These are phyloP conservation scores for Achaetomiella virescens DNA, from an alignment of 495 filamentous ascomycete genomes.

Conservation along the genomic window DNA sequence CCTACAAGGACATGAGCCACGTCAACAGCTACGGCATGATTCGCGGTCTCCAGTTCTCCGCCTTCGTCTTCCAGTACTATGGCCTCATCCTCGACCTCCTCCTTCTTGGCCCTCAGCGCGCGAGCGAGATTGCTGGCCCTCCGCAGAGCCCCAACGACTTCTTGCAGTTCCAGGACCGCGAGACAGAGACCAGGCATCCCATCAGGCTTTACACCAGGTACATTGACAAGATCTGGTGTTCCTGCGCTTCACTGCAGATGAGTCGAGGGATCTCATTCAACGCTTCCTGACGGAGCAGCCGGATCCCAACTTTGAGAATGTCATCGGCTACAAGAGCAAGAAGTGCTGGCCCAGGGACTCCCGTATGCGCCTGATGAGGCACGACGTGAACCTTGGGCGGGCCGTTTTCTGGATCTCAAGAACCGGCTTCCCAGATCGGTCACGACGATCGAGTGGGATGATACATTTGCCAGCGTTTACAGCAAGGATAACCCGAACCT, in stretches of 20 bases:
- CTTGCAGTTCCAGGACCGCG: constrained; percentile 88
- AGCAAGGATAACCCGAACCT: constrained; percentile 97
- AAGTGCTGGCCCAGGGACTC: constrained; percentile 99
- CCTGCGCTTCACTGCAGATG: constrained; percentile 85
- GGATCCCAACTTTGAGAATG: constrained; percentile 99
- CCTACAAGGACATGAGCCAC: constrained; percentile 99
- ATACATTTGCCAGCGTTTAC: constrained; percentile 98
- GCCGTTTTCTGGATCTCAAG: constrained; percentile 99
- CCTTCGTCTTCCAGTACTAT: constrained; percentile 99
- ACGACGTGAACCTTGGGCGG: constrained; percentile 96
- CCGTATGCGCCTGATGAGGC: constrained; percentile 96
- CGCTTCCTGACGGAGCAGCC: constrained; percentile 97
- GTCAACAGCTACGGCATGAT: constrained; percentile 99
- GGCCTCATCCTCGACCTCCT: constrained; percentile 92
- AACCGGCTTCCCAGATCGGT: constrained; percentile 90
- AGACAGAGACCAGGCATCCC: constrained; percentile 85
- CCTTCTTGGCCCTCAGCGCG: constrained; percentile 86
- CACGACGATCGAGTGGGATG: constrained; percentile 98
- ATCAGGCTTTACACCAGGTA: constrained; percentile 96
- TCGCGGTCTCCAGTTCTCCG: constrained; percentile 93
- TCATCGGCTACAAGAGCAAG: constrained; percentile 98
- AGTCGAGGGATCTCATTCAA: constrained; percentile 93
- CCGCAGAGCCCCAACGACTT: constrained; percentile 97
- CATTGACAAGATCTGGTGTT: constrained; percentile 98
- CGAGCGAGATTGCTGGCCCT: constrained; percentile 95